Base-by-base conservation (phyloP, 306 rosid genomes). In the Elaeagnus macrophylla region DNA sequence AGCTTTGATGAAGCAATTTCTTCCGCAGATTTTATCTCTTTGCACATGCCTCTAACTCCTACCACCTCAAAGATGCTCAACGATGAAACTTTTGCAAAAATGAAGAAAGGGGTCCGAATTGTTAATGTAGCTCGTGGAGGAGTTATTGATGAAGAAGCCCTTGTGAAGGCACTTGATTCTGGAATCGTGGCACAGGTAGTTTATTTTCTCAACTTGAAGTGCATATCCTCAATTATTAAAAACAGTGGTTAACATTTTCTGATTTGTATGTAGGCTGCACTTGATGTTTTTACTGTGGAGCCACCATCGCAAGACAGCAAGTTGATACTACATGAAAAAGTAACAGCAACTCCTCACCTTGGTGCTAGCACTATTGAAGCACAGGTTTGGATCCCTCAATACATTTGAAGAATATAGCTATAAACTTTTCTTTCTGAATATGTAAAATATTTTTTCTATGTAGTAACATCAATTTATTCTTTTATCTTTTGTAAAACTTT, bases 91-190 rank as follows among this genome's bases (percentile, higher is more conserved):
- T 80, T 83, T 59, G 74, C 80, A 0, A 80, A 75, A 76, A 83
- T 77, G 86, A 80, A 77, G 45, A 80, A 65, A 42, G 93, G 84
- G 6, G 84, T 83, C 53, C 67, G 87, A 9, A 83, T 83, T n/a
- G 73, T 80, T 43, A 83, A 80, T 65, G 86, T 80, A 64, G 93
- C 93, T 63, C 86, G 84, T 46, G 93, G 86, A 6, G 93, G 86
- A 44, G 80, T 83, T 67, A 83, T 83, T 51, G 86, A 83, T 39
- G 91, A 83, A 69, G 91, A 77, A 48, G 86, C 91, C 5, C 76
- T 83, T 44, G 68, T 80, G 45, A 77, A 81, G 58, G 91, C 84
- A 16, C 47, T 80, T 14, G 86, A 80, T 73, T 42, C 84, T 49
- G 84, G 86, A 38, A 80, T 69, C 53, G 83, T 79, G 3, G 86